phyloP scores from a whole-genome alignment of 192 early-diverging fungal genomes.

The Coemansia erecta region DNA sequence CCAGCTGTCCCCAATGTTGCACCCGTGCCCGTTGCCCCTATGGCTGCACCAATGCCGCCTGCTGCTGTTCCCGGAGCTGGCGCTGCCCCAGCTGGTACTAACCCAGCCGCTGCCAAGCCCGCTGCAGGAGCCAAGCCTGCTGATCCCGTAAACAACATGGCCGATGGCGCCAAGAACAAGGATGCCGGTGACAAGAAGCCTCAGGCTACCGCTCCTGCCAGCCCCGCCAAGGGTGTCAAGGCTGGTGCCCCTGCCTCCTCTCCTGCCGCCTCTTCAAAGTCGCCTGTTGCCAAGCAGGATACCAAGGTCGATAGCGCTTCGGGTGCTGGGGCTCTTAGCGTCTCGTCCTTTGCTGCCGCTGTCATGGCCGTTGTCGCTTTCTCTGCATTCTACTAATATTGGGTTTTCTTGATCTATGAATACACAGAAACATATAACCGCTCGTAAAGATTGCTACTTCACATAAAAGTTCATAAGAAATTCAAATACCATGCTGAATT shows the following conservation, averaged over 20 bases:
- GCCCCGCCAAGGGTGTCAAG: constrained; percentile 7
- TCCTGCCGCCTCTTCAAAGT: constrained; percentile 9
- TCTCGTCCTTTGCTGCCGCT: constrained; percentile 26
- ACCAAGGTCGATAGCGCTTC: constrained; percentile 9
- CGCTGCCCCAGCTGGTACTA: constrained; percentile 10
- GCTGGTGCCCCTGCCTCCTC: not conserved
- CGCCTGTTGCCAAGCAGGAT: constrained; percentile 19
- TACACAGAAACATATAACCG: not conserved
- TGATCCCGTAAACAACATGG: constrained; percentile 6
- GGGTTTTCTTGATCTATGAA: not conserved
- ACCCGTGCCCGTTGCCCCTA: constrained; percentile 2
- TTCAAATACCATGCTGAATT: not conserved
- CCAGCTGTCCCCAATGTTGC: constrained; percentile 7
- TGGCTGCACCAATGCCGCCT: constrained; percentile 7
- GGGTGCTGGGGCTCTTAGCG: constrained; percentile 6
- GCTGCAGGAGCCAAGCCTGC: not conserved
- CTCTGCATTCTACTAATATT: constrained; percentile 31
- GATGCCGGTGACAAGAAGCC: constrained; percentile 6
- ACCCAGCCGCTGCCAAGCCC: constrained; percentile 4
- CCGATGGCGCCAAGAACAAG: not conserved
- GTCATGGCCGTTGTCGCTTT: constrained; percentile 31
- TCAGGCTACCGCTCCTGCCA: not conserved
- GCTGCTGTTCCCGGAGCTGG: constrained; percentile 12
- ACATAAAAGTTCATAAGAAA: no score
- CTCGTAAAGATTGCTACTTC: not conserved